These are phyloP conservation scores for Colletotrichum camelliae DNA, from an alignment of 2,329 filamentous ascomycete genomes.

Conservation along the genomic window DNA sequence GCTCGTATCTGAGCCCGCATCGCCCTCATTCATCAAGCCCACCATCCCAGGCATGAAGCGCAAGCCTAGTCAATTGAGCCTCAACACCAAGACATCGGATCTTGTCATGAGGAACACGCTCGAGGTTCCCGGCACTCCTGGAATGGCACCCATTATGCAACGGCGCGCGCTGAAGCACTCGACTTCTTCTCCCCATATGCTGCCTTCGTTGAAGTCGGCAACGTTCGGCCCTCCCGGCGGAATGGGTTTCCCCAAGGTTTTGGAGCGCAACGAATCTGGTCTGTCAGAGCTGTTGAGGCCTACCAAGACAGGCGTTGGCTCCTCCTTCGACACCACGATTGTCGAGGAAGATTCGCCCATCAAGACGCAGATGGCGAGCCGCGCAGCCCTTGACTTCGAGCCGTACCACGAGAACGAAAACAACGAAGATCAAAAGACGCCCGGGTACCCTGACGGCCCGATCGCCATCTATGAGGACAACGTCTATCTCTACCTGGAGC, in stretches of 20 bases:
- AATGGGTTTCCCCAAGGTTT: conserved; percentile 67
- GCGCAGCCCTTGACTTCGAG: conserved; percentile 63
- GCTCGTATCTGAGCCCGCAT: conserved; percentile 69
- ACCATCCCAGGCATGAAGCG: conserved; percentile 73
- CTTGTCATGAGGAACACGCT: conserved; percentile 53
- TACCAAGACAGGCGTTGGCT: conserved; percentile 45
- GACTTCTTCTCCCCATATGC: conserved; percentile 70
- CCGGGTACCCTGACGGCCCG: conserved; percentile 82
- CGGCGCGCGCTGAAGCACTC: conserved; percentile 70
- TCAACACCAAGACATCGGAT: conserved; percentile 73
- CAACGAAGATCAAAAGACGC: conserved; percentile 80
- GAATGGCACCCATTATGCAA: conserved; percentile 63
- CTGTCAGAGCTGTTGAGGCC: conserved; percentile 64
- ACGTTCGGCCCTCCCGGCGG: conserved; percentile 66
- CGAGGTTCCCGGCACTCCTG: conserved; percentile 62
- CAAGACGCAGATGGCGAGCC: conserved; percentile 65
- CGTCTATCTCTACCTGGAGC: conserved; percentile 81
- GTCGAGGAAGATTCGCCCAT: conserved; percentile 64
- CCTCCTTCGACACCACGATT: conserved; percentile 48
- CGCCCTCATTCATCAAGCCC: conserved; percentile 82
- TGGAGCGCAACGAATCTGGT: conserved; percentile 65
- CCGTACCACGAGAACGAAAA: conserved; percentile 71
- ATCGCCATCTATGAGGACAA: conserved; percentile 82
- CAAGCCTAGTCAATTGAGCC: conserved; percentile 78
- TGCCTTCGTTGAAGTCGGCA: conserved; percentile 62